Evolutionary conservation across 257 asterid species (phyloP), one percentile per base, ranked within the genome.

Genomic region (Scutellaria barbata): DNA sequence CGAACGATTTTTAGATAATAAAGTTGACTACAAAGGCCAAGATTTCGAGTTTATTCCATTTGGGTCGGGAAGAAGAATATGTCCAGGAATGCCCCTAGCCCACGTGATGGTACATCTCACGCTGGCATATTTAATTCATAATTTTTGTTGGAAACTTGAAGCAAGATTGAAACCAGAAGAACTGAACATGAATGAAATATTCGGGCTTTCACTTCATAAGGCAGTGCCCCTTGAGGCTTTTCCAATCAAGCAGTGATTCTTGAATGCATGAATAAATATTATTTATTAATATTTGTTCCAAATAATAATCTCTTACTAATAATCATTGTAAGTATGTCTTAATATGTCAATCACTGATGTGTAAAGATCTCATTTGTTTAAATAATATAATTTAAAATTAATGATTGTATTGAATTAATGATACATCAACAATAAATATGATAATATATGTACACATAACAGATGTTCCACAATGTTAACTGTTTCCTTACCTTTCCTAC

Each of bases 121-220:
- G 10, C 16, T 65, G 30, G 58, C 58, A 7, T 46, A 25, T 30
- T n/a, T 65, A 46, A 4, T 65, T 30, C 41, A 25, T 12, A 17
- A 48, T 3, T 52, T 68, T 41, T 42, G 39, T 5, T 68, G 73
- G 73, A 18, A 53, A 40, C 25, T 68, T 68, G 64, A 68, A 53
- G 42, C 16, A 30, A 50, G 72, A 14, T 25, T 45, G 41, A 3
- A 9, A 10, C 69, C 56, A 7, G 40, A 40, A 20, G 37, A 68
- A 16, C 1, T 53, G 5, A 63, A 68, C 37, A 11, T 51, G 51
- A 51, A 40, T 17, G 72, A 66, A 40, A 52, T 14, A 20, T 68
- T 37, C 2, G 63, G 63, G 8, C 20, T 52, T 8, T 11, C 73
- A 39, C 59, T 68, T 17, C 70, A 47, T 35, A 66, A 30, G 46